These are phyloP conservation scores for Chondrus crispus DNA, from an alignment of 23 red algal genomes.

Conservation along the genomic window DNA sequence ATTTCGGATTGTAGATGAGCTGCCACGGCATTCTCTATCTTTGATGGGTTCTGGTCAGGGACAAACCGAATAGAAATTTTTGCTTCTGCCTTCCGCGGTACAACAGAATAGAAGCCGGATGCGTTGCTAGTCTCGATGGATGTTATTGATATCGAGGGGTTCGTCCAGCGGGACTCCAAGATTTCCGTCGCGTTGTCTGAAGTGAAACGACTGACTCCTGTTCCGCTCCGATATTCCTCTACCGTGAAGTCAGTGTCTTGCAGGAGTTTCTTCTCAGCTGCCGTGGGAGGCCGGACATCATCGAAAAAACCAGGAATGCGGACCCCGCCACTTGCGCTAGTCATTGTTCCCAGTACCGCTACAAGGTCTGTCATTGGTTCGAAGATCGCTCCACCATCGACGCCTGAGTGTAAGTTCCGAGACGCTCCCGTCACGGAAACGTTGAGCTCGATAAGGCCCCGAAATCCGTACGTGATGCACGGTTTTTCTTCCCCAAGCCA, in stretches of 20 bases:
- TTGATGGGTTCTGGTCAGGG: constrained; percentile 85
- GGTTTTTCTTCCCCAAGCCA: constrained; percentile 81
- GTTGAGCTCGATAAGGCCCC: constrained; percentile 71
- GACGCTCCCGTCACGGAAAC: constrained; percentile 67
- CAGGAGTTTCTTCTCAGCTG: constrained; percentile 22
- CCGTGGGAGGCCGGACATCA: constrained; percentile 49
- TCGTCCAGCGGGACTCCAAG: constrained; percentile 52
- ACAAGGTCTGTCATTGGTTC: constrained; percentile 89
- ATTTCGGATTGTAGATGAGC: constrained; percentile 68
- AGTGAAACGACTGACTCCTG: constrained; percentile 53
- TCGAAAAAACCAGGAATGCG: constrained; percentile 75
- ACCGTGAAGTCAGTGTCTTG: constrained; percentile 51
- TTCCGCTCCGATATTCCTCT: constrained; percentile 44
- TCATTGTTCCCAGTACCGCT: constrained; percentile 55
- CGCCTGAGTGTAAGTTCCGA: constrained; percentile 83
- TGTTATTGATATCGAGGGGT: constrained; percentile 69
- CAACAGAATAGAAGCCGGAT: constrained; percentile 56
- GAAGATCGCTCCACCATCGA: constrained; percentile 79
- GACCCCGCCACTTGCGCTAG: constrained; percentile 49
- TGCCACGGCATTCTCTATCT: constrained; percentile 50
- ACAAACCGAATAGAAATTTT: constrained; percentile 85
- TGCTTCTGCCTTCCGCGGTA: constrained; percentile 50
- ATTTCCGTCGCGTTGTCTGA: constrained; percentile 22
- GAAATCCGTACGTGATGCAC: constrained; percentile 94
- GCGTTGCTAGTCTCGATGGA: constrained; percentile 65